These are phyloP conservation scores for Chlorella vulgaris DNA, from an alignment of 139 green algal species.

Conservation along the genomic window DNA sequence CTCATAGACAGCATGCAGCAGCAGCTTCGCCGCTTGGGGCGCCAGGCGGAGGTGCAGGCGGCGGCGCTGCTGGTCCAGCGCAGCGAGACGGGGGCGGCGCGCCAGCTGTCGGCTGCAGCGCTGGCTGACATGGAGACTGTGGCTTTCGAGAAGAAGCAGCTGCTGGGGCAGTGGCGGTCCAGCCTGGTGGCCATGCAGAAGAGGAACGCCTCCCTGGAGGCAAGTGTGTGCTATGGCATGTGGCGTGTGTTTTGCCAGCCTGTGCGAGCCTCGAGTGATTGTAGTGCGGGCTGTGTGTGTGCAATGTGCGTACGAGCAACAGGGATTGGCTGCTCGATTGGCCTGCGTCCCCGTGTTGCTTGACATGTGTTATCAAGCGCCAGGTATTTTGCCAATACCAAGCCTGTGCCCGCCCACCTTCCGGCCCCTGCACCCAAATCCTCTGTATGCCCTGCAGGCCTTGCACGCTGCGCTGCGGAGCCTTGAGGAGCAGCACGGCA, in stretches of 20 bases:
- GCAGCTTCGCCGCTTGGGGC: conserved; percentile 44
- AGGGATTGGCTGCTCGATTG: too few species aligned
- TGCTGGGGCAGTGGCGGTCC: conserved; percentile 83
- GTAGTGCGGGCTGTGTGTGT: too few species aligned
- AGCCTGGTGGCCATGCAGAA: conserved; percentile 75
- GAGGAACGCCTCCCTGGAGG: conserved; percentile 76
- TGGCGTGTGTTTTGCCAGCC: neutral
- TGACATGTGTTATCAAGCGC: too few species aligned
- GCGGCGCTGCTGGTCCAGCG: conserved; percentile 77
- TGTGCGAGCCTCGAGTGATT: too few species aligned
- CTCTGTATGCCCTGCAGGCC: too few species aligned
- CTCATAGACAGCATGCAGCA: conserved; percentile 74
- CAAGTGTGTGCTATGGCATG: neutral
- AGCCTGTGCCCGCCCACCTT: neutral
- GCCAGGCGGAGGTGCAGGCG: conserved; percentile 65
- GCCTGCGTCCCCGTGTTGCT: too few species aligned
- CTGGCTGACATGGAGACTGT: conserved; percentile 86
- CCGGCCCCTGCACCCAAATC: too few species aligned
- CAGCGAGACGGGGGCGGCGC: conserved; percentile 74
- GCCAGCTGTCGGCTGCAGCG: conserved; percentile 64
- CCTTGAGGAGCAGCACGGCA: conserved; percentile 77
- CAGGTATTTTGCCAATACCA: too few species aligned
- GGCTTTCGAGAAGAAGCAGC: conserved; percentile 91
- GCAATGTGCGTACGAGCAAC: too few species aligned
- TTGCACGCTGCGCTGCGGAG: conserved; percentile 76